Evolutionary conservation across 306 rosid species (phyloP).

Genomic region (Luffa aegyptiaca): DNA sequence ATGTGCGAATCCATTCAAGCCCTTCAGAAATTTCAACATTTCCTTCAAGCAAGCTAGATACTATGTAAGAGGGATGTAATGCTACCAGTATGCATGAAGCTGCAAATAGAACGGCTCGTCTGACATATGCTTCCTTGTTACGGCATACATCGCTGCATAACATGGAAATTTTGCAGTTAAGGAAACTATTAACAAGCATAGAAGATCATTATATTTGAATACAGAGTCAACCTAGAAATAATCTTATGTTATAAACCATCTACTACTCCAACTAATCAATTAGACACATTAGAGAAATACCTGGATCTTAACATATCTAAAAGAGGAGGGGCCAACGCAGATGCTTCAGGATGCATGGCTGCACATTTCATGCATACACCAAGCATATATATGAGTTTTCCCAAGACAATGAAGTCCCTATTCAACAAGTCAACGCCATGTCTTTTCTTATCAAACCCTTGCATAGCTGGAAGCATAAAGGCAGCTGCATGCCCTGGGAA

Average conservation of each 20-base stretch:
- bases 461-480: constrained; percentile 98
- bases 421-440: constrained; percentile 87
- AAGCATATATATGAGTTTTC: constrained; percentile 81
- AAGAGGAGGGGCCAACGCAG: constrained; percentile 64
- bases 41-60: constrained; percentile 70
- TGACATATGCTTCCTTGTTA: constrained; percentile 90
- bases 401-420: constrained; percentile 84
- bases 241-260: not conserved
- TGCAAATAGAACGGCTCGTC: constrained; percentile 78
- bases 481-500: constrained; percentile 91
- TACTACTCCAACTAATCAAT: not conserved
- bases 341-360: constrained; percentile 94
- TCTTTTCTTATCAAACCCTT: constrained; percentile 82
- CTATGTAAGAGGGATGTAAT: constrained; percentile 64
- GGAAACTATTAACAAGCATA: not conserved
- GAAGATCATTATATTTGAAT: not conserved
- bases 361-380: constrained; percentile 91
- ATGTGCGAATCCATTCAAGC: constrained; percentile 89
- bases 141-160: constrained; percentile 59
- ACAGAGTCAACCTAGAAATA: not conserved
- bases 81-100: constrained; percentile 71
- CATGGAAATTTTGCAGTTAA: constrained; percentile 5
- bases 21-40: constrained; percentile 55
- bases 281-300: constrained; percentile 25
- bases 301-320: constrained; percentile 78